Evolutionary conservation across 2,329 filamentous ascomycete genomes (phyloP).

Genomic region (Penicillium sp.): DNA sequence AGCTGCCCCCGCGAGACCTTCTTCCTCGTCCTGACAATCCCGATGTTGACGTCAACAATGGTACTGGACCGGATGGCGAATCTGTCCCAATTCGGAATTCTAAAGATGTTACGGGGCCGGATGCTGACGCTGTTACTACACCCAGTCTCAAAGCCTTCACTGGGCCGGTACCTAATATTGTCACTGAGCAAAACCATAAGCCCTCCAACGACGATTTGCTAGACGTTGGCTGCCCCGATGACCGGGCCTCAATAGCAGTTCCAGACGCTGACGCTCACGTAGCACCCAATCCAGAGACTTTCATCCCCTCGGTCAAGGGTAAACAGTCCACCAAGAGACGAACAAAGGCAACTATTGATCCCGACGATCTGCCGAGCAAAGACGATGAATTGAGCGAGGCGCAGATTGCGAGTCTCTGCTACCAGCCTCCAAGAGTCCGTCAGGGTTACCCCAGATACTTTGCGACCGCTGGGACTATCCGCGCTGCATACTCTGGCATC

Average conservation of each 20-base stretch:
- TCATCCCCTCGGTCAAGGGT: background rate
- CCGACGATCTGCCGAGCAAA: constrained; percentile 6
- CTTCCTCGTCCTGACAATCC: background rate
- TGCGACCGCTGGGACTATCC: background rate
- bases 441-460: constrained; percentile 15
- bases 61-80: too few species aligned
- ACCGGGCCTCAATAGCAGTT: background rate
- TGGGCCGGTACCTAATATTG: too few species aligned
- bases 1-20: background rate
- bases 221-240: background rate
- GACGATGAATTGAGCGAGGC: constrained; percentile 8
- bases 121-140: too few species aligned
- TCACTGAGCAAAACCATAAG: background rate
- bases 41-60: too few species aligned
- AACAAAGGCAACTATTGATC: background rate
- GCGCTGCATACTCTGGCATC: background rate
- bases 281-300: background rate
- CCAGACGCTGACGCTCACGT: background rate
- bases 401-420: constrained; percentile 11
- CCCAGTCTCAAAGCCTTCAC: too few species aligned
- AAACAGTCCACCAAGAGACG: background rate
- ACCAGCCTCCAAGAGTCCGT: constrained; percentile 6
- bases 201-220: background rate
- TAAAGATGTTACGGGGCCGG: too few species aligned
- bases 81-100: too few species aligned